Conservation (phyloP, 1,139 yeast species). For the Taphrina flavorubra region DNA sequence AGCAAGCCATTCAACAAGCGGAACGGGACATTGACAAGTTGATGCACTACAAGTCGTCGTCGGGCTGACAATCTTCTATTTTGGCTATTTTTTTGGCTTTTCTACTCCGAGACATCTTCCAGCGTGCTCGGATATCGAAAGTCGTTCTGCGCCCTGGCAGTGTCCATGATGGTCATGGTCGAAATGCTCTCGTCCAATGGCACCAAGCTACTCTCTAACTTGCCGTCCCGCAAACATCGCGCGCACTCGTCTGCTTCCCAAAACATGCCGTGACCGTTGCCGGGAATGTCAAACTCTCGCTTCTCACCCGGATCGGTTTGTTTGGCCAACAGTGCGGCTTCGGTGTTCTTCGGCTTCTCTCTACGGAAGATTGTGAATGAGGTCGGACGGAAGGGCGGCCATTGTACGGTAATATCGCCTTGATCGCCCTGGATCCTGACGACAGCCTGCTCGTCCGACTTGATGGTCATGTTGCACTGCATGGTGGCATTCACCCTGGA, state of each 20-base stretch:
- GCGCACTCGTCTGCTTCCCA: constrained; percentile 63
- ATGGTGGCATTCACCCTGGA: constrained; percentile 50
- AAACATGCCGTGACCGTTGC: constrained; percentile 56
- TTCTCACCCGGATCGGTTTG: constrained; percentile 41
- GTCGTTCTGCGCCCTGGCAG: constrained; percentile 55
- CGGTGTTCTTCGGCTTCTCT: constrained; percentile 41
- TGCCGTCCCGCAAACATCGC: constrained; percentile 54
- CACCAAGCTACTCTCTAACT: constrained; percentile 52
- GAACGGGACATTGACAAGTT: constrained; percentile 20
- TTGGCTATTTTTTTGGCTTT: background rate
- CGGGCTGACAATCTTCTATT: too few species aligned
- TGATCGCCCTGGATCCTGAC: constrained; percentile 51
- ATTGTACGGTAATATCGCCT: constrained; percentile 51
- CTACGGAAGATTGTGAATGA: constrained; percentile 47
- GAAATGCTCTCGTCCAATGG: constrained; percentile 58
- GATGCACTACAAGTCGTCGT: constrained; percentile 18
- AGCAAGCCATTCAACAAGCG: constrained; percentile 19
- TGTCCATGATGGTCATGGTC: constrained; percentile 58
- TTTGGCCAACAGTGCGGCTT: constrained; percentile 32
- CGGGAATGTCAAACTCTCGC: constrained; percentile 46
- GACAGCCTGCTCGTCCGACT: constrained; percentile 47
- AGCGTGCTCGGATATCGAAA: constrained; percentile 56
- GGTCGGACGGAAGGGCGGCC: constrained; percentile 50
- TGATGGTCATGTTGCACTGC: constrained; percentile 48
- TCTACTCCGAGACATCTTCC: constrained; percentile 45